Evolutionary conservation across 2,329 filamentous ascomycete species (phyloP).

Genomic region (Bimuria novae-zelandiae): DNA sequence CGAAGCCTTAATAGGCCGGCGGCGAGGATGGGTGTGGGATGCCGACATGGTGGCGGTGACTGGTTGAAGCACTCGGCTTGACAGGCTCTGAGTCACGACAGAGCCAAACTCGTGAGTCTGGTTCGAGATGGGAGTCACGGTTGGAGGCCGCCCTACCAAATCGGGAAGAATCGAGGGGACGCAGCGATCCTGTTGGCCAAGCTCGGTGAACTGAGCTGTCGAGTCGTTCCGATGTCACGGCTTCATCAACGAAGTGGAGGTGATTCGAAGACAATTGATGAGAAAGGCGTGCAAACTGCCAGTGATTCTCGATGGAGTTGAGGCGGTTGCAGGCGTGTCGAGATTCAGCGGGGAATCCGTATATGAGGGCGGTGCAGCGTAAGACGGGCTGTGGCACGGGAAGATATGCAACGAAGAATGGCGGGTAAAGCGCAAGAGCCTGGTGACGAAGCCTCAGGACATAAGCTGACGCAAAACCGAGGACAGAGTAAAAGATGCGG

Average conservation of each 20-base stretch:
- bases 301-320: conserved; percentile 9
- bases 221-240: conserved; percentile 3
- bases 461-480: conserved; percentile 20
- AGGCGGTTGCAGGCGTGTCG: conserved; percentile 35
- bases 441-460: conserved; percentile 37
- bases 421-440: conserved; percentile 27
- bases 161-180: conserved; percentile 4
- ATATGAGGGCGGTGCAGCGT: conserved; percentile 43
- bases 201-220: conserved; percentile 5
- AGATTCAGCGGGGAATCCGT: conserved; percentile 25
- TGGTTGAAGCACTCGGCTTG: conserved; percentile 31
- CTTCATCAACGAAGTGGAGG: conserved; percentile 10
- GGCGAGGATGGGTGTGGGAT: conserved; percentile 51
- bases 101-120: conserved; percentile 13
- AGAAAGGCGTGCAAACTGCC: conserved; percentile 13
- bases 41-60: conserved; percentile 46
- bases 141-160: conserved; percentile 9
- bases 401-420: conserved; percentile 27
- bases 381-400: conserved; percentile 35
- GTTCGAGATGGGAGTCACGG: conserved; percentile 12
- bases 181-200: conserved; percentile 8
- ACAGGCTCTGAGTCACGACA: conserved; percentile 42
- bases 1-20: conserved; percentile 49
- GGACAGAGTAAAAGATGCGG: conserved; percentile 20
- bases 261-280: too few species aligned